Evolutionary conservation across 2,329 filamentous ascomycete species (phyloP).

Genomic region (Sphaerulina musiva): DNA sequence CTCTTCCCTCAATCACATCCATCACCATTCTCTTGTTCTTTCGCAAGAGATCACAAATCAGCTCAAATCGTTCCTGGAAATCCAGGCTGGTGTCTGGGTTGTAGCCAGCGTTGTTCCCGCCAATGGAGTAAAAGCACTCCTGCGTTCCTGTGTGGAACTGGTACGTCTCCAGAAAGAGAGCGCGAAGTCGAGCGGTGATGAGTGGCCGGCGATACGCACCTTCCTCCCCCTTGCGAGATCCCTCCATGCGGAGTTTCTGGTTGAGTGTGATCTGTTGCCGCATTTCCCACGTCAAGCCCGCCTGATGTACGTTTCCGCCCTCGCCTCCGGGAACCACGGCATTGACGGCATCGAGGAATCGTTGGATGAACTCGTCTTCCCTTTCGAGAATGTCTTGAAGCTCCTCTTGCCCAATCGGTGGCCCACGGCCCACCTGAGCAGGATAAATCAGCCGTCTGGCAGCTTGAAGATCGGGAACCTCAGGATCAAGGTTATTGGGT

Average conservation of each 20-base stretch:
- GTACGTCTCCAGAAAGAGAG: slow-evolving; percentile 15
- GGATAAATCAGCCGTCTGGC: slow-evolving; percentile 14
- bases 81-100: slow-evolving; percentile 6
- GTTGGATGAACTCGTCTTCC: slow-evolving; percentile 14
- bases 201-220: slow-evolving; percentile 7
- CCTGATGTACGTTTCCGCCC: background rate
- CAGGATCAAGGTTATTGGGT: slow-evolving; percentile 11
- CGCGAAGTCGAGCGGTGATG: slow-evolving; percentile 18
- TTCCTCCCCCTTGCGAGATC: slow-evolving; percentile 5
- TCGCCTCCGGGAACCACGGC: slow-evolving; percentile 4
- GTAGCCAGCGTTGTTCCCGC: slow-evolving; percentile 18
- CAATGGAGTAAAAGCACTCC: slow-evolving; percentile 14
- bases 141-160: slow-evolving; percentile 14
- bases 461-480: slow-evolving; percentile 4
- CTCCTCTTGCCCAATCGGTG: slow-evolving; percentile 1
- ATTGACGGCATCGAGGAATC: slow-evolving; percentile 16
- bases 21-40: slow-evolving; percentile 19
- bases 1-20: slow-evolving; percentile 23
- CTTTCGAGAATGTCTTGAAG: background rate
- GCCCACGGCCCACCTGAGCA: slow-evolving; percentile 5
- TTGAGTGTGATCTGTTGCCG: slow-evolving; percentile 19
- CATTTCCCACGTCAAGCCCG: slow-evolving; percentile 1
- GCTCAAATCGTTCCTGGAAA: slow-evolving; percentile 14
- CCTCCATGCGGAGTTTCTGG: slow-evolving; percentile 15
- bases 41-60: slow-evolving; percentile 9